Base-by-base conservation (phyloP, 179 eudicot species). In the Vitellaria paradoxa region DNA sequence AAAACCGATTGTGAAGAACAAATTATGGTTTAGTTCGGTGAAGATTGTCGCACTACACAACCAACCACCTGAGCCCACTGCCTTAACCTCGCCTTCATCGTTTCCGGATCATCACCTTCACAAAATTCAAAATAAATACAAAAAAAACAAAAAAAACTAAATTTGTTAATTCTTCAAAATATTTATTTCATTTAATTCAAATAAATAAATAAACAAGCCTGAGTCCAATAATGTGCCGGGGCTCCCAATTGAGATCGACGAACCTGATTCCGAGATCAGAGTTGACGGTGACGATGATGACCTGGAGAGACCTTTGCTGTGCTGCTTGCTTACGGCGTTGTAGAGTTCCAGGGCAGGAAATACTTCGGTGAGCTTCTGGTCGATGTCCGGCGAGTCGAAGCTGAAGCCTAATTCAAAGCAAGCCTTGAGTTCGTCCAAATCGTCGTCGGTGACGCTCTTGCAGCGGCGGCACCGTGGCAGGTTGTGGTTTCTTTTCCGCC, bases 41-140 rank as follows among this genome's bases (percentile, higher is more conserved):
- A 68, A 70, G 85, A 74, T 77, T 88, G 92, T 21, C 76, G 89
- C 74, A 89, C 89, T 5, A 89, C 86, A 79, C 91, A 88, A 70
- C 91, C 93, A 83, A 92, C 97, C 73, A 84, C 77, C 76, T 88
- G 92, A 14, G 95, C 97, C 97, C 97, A 92, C 71, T 89, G 97
- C 82, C 79, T 88, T 81, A 92, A 59, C 76, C 84, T 91, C 75
- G 88, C 79, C 83, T 92, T 91, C 78, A 85, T 79, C 70, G 65
- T 84, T 81, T 77, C 79, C 47, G 91, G 92, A 82, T 88, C 89
- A 61, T 85, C 93, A 52, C 88, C 97, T 92, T 75, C 79, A 63
- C 1, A 70, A 68, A 70, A 55, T 68, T 24, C 26, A 15, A 55
- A 65, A 6, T 12, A 42, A 7, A 11, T 1, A 57, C 10, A 23